Evolutionary conservation across 2,329 filamentous ascomycete species (phyloP).

Genomic region (Pseudogymnoascus sp.): DNA sequence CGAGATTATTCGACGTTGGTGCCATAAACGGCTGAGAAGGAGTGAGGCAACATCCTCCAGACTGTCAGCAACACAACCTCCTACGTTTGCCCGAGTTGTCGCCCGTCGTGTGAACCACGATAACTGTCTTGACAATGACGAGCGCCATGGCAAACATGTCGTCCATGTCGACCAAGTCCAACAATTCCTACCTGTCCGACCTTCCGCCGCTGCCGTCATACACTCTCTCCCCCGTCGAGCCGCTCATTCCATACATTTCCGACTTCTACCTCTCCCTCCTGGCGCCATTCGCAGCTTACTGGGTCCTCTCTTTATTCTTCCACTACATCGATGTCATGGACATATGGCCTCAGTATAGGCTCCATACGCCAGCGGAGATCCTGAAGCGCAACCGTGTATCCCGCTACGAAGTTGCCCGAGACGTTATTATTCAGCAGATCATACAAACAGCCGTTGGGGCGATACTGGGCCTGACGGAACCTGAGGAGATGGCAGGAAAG

Average conservation of each 20-base stretch:
- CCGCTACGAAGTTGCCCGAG: constrained; percentile 76
- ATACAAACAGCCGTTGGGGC: constrained; percentile 74
- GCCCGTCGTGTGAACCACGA: constrained; percentile 11
- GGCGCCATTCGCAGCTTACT: constrained; percentile 79
- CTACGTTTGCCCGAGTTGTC: background rate
- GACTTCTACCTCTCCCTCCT: constrained; percentile 75
- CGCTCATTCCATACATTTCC: constrained; percentile 70
- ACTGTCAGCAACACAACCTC: background rate
- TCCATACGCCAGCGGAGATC: constrained; percentile 93
- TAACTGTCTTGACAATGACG: constrained; percentile 6
- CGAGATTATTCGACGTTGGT: constrained; percentile 10
- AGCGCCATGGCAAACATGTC: constrained; percentile 13
- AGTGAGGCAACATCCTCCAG: constrained; percentile 1
- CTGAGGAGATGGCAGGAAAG: constrained; percentile 65
- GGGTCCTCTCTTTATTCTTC: constrained; percentile 78
- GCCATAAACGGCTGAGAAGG: constrained; percentile 6
- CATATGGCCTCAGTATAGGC: constrained; percentile 80
- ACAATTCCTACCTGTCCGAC: constrained; percentile 42
- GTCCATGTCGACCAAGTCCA: constrained; percentile 15
- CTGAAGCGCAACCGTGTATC: constrained; percentile 78
- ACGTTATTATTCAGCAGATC: constrained; percentile 86
- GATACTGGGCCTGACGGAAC: constrained; percentile 64
- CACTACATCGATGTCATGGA: constrained; percentile 82
- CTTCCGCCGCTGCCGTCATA: constrained; percentile 85
- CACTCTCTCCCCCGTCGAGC: constrained; percentile 60